These are phyloP conservation scores for Cladophialophora bantiana DNA, from an alignment of 2,329 filamentous ascomycete species.

Conservation along the genomic window DNA sequence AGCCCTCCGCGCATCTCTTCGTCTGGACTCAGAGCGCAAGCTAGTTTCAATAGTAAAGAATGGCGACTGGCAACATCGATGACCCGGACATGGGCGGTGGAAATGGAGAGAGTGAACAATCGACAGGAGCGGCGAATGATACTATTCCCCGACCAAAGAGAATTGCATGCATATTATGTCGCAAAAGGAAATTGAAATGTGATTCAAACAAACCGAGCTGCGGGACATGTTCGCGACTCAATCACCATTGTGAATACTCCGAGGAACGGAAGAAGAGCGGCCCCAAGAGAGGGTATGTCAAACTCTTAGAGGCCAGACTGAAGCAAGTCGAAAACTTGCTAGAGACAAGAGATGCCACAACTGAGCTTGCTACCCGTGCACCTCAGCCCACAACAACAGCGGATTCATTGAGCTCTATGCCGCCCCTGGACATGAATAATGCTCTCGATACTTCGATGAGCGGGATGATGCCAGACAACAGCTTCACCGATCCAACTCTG, in stretches of 20 bases:
- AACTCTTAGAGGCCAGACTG: conserved; percentile 88
- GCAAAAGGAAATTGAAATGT: conserved; percentile 70
- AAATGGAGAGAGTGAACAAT: conserved; percentile 19
- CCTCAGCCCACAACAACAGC: conserved; percentile 9
- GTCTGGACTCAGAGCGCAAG: neutral
- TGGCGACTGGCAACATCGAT: conserved; percentile 22
- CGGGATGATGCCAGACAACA: conserved; percentile 24
- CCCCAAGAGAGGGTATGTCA: conserved; percentile 92
- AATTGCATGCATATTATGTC: conserved; percentile 91
- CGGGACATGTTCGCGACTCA: conserved; percentile 84
- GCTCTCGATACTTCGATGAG: conserved; percentile 29
- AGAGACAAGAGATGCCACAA: conserved; percentile 33
- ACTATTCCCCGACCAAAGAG: conserved; percentile 80
- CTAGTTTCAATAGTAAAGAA: neutral
- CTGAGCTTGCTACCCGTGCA: conserved; percentile 5
- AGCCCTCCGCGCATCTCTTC: neutral
- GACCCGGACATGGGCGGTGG: conserved; percentile 12
- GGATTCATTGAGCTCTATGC: conserved; percentile 24
- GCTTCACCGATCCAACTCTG: conserved; percentile 34
- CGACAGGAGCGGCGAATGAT: conserved; percentile 23
- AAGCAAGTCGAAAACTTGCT: conserved; percentile 41
- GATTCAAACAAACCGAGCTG: conserved; percentile 85
- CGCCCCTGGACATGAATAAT: conserved; percentile 24
- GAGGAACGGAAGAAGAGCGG: conserved; percentile 94
- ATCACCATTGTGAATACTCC: conserved; percentile 88